Evolutionary conservation across 139 green algal species (phyloP).

Genomic region (Auxenochlorella pyrenoidosa): DNA sequence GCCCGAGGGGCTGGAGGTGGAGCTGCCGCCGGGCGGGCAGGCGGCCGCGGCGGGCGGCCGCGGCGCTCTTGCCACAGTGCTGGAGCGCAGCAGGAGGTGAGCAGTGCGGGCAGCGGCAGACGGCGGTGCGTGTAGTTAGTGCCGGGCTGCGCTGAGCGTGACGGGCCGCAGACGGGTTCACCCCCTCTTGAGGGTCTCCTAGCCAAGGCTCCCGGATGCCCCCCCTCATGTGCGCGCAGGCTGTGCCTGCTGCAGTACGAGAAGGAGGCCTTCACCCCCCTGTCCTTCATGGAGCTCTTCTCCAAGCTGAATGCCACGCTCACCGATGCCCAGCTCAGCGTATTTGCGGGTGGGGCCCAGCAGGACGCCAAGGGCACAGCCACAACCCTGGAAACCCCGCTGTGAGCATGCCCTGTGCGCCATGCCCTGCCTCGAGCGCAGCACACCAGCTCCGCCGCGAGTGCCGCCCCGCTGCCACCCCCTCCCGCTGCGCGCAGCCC

Average conservation of each 20-base stretch:
- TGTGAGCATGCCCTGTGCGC: no score
- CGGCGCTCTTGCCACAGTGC: slow-evolving; percentile 62
- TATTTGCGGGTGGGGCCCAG: slow-evolving; percentile 64
- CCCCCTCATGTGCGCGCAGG: slow-evolving; percentile 6
- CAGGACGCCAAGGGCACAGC: no score
- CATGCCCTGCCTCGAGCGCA: no score
- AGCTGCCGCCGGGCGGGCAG: neutral
- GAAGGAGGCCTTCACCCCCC: slow-evolving; percentile 60
- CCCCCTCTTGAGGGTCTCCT: no score
- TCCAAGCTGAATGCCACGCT: slow-evolving; percentile 43
- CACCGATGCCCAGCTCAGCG: slow-evolving; percentile 58
- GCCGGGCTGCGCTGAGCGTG: no score
- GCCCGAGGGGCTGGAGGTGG: neutral
- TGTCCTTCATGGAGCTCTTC: slow-evolving; percentile 47
- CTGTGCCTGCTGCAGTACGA: slow-evolving; percentile 84
- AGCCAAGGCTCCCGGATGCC: no score
- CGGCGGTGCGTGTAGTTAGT: neutral
- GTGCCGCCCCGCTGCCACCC: no score
- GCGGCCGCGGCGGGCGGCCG: neutral
- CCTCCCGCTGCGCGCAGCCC: slow-evolving; percentile 8
- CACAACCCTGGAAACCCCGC: no score
- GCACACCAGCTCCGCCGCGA: no score
- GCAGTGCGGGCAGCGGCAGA: neutral
- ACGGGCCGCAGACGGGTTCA: no score
- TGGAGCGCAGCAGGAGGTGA: slow-evolving; percentile 75